These are phyloP conservation scores for Diophrys appendiculata DNA, from an alignment of 73 alveolate genomes.

Conservation along the genomic window DNA sequence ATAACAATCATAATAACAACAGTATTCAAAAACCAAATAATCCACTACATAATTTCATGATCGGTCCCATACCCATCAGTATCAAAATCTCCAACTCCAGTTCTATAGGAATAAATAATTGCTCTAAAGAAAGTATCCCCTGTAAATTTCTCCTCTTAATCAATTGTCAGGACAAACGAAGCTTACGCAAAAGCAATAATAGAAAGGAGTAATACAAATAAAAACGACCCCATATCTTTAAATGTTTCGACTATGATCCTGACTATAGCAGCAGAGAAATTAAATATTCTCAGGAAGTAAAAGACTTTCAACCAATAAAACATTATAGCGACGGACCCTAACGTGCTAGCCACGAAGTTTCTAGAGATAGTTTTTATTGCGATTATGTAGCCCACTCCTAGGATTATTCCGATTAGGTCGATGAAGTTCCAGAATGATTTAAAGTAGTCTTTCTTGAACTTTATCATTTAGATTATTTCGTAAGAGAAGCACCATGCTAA, in stretches of 20 bases:
- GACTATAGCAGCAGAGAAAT: constrained; percentile 2
- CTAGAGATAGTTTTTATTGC: neutral
- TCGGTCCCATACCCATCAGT: no score
- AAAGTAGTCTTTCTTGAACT: no score
- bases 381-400: neutral
- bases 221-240: no score
- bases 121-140: no score
- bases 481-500: no score
- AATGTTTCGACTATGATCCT: constrained; percentile 30
- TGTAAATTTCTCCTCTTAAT: no score
- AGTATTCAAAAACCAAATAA: constrained; percentile 25
- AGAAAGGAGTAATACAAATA: constrained; percentile 36
- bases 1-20: constrained; percentile 29
- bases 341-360: neutral
- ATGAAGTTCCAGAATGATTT: constrained; percentile 4
- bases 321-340: neutral
- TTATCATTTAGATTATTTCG: no score
- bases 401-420: neutral
- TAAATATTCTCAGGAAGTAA: no score
- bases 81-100: constrained; percentile 43
- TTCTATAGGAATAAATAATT: constrained; percentile 35
- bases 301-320: neutral
- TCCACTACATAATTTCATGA: no score
- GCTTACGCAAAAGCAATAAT: constrained; percentile 29
- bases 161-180: constrained; percentile 10